Percentiles rank a stretch among this genome's conserved stretches.
phyloP scores from a whole-genome alignment of 2,329 filamentous ascomycete genomes.

The Ascochyta viciae-villosae region DNA sequence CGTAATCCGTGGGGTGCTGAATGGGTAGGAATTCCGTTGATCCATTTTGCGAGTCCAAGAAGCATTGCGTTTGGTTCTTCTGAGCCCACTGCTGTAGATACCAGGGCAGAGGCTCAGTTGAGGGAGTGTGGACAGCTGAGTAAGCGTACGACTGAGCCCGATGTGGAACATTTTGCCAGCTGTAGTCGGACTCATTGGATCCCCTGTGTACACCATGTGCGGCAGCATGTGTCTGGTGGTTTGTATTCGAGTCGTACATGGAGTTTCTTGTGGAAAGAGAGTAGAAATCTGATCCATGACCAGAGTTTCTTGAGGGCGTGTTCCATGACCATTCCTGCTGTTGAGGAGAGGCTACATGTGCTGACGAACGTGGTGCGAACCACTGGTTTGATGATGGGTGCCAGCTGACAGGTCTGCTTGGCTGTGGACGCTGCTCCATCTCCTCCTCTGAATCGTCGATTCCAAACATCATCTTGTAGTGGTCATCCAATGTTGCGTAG shows the following conservation, averaged over 20 bases:
- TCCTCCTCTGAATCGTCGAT: conserved; percentile 36
- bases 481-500: conserved; percentile 50
- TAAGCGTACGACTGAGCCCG: conserved; percentile 31
- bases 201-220: conserved; percentile 25
- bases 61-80: conserved; percentile 39
- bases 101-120: conserved; percentile 44
- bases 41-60: conserved; percentile 24
- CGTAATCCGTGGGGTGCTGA: conserved; percentile 56
- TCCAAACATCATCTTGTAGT: conserved; percentile 53
- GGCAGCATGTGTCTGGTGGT: conserved; percentile 22
- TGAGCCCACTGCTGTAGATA: conserved; percentile 48
- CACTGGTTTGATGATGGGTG: conserved; percentile 68
- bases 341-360: conserved; percentile 31
- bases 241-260: conserved; percentile 32
- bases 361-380: conserved; percentile 28
- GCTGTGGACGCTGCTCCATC: conserved; percentile 33
- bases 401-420: conserved; percentile 72
- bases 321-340: conserved; percentile 40
- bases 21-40: conserved; percentile 59
- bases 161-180: conserved; percentile 38
- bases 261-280: conserved; percentile 46
- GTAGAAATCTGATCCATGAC: conserved; percentile 44
- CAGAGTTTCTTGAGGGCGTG: conserved; percentile 35
- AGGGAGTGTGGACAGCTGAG: conserved; percentile 42
- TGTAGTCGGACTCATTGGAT: conserved; percentile 38